Evolutionary conservation across 2,329 filamentous ascomycete species (phyloP), one percentile per base, ranked within the genome.

Genomic region (Seiridium unicorne): DNA sequence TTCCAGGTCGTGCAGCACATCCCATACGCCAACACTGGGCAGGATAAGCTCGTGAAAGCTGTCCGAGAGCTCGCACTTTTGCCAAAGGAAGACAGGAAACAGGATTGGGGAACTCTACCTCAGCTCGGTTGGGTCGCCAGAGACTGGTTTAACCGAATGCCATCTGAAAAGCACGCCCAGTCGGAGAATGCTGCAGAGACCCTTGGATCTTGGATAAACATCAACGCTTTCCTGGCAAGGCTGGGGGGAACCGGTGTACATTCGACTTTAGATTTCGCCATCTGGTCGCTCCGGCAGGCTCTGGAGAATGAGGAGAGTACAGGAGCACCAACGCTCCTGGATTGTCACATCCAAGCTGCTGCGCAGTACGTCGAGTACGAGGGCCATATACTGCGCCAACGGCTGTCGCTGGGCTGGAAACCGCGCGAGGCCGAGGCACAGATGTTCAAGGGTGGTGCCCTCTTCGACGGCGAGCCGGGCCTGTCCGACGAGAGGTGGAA

Each of bases 201-300:
- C 7, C 55, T 58, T 5, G 35, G 35, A 1, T 55, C 60, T 2
- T 67, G 65, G 62, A 47, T 72, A 10, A 66, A 66, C 1, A 68
- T 70, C 47, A 68, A 72, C 54, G 69, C 71, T 11, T 70, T 73
- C 61, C 60, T 63, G 2, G 69, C 71, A 9, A 63, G 61, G 18
- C 63, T 72, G 5, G 57, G 68, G 2, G 65, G 65, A 40, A 66
- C 66, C 11, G 69, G 65, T 2, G 59, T 71, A 9, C 55, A 63
- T 0, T 47, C 61, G n/a, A 60, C 59, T 3, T 47, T 55, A 2
- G 67, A 61, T 31, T 64, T 65, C 7, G 62, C 64, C 7, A 62
- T 73, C 31, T 72, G 70, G 70, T 70, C 70, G 64, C 44, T 73
- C 53, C 61, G 70, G 7, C 62, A 59, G 3, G 69, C 66, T 26